Conservation (phyloP, 257 asterid species). For the Mitragyna speciosa region DNA sequence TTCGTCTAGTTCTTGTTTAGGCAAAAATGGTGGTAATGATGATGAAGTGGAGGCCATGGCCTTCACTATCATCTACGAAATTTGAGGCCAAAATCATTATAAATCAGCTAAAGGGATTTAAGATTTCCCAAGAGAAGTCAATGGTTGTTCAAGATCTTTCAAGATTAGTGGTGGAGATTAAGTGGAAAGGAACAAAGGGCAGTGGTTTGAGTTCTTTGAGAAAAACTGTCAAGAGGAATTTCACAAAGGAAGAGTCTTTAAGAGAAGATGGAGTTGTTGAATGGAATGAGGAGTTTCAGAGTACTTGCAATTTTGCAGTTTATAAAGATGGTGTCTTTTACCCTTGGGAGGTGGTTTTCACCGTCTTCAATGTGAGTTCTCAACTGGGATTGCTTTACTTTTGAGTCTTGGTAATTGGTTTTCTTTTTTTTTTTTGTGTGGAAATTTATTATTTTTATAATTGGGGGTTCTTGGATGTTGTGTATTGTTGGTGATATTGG, state of each 20-base stretch:
- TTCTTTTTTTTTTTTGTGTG: background rate
- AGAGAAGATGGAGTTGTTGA: conserved; percentile 35
- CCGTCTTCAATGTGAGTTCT: conserved; percentile 61
- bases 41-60: conserved; percentile 84
- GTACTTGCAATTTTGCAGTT: conserved; percentile 42
- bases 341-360: conserved; percentile 67
- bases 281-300: conserved; percentile 67
- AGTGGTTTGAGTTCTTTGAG: conserved; percentile 41
- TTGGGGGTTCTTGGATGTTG: background rate
- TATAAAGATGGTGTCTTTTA: conserved; percentile 46
- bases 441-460: background rate
- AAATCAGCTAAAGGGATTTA: conserved; percentile 37
- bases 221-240: conserved; percentile 46
- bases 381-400: background rate
- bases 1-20: background rate
- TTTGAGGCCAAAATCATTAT: conserved; percentile 50
- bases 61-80: conserved; percentile 55
- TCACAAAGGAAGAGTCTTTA: conserved; percentile 46
- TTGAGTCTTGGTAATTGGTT: background rate
- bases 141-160: conserved; percentile 25
- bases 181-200: conserved; percentile 70
- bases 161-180: conserved; percentile 52
- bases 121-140: conserved; percentile 16
- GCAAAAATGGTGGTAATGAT: conserved; percentile 61
- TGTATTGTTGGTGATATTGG: background rate